phyloP scores from a whole-genome alignment of 1,139 yeast genomes.

The Pichia terricola region DNA sequence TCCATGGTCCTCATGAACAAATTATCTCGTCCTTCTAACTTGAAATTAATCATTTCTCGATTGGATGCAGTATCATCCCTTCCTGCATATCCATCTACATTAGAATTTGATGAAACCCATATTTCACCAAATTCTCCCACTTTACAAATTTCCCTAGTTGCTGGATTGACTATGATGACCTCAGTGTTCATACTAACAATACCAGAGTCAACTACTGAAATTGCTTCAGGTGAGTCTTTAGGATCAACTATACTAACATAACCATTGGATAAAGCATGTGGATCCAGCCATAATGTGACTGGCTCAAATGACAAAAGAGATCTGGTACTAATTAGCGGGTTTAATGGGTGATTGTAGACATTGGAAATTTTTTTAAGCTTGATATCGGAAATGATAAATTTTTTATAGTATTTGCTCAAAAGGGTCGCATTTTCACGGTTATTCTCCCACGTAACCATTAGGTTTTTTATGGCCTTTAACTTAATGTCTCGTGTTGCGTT shows the following conservation, averaged over 20 bases:
- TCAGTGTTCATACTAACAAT: constrained; percentile 94
- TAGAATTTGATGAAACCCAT: constrained; percentile 91
- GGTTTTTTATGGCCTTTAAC: constrained; percentile 59
- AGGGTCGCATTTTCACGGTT: constrained; percentile 37
- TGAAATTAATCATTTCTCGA: constrained; percentile 19
- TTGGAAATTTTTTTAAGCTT: constrained; percentile 66
- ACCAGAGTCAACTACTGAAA: constrained; percentile 88
- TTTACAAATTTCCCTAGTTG: constrained; percentile 65
- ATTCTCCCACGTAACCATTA: constrained; percentile 74
- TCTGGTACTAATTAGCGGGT: constrained; percentile 77
- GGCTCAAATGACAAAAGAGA: constrained; percentile 88
- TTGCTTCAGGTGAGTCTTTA: constrained; percentile 48
- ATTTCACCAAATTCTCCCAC: constrained; percentile 97
- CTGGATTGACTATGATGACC: constrained; percentile 92
- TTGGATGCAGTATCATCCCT: constrained; percentile 25
- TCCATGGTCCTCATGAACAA: constrained; percentile 87
- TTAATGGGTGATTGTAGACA: constrained; percentile 69
- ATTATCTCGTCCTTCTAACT: constrained; percentile 42
- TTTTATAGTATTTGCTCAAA: constrained; percentile 44
- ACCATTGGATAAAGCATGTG: constrained; percentile 83
- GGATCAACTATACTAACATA: constrained; percentile 74
- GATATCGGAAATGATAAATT: constrained; percentile 54
- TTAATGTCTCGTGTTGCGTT: constrained; percentile 26
- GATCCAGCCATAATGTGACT: constrained; percentile 77
- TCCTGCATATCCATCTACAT: constrained; percentile 41